phyloP scores from a whole-genome alignment of 441 rosid species.

The Adansonia grandidieri region DNA sequence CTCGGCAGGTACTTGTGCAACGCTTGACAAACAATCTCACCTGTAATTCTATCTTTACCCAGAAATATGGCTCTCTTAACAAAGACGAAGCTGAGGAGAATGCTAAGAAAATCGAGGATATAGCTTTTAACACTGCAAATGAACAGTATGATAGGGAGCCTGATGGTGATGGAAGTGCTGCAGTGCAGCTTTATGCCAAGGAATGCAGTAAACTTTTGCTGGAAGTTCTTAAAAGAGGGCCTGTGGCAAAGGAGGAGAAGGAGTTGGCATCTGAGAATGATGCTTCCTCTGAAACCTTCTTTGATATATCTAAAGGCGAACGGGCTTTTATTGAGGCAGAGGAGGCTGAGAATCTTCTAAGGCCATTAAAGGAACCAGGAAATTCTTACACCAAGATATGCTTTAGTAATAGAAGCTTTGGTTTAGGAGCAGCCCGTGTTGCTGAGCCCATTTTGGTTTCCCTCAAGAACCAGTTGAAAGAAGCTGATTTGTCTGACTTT shows the following conservation, averaged over 20 bases:
- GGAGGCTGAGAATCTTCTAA: constrained; percentile 80
- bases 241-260: constrained; percentile 44
- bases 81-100: constrained; percentile 78
- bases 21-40: constrained; percentile 76
- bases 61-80: constrained; percentile 73
- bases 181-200: constrained; percentile 92
- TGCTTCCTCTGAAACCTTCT: constrained; percentile 46
- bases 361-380: constrained; percentile 71
- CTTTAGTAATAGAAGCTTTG: constrained; percentile 93
- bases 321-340: constrained; percentile 78
- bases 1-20: constrained; percentile 72
- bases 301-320: constrained; percentile 76
- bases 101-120: constrained; percentile 73
- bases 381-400: constrained; percentile 76
- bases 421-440: constrained; percentile 76
- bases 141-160: constrained; percentile 84
- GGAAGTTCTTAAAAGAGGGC: constrained; percentile 78
- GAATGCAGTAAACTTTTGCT: constrained; percentile 84
- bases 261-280: constrained; percentile 38
- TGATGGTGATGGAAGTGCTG: constrained; percentile 92
- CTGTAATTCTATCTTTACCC: constrained; percentile 72
- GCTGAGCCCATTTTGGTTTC: constrained; percentile 78
- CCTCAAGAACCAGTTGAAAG: constrained; percentile 72
- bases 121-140: constrained; percentile 59
- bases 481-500: constrained; percentile 86